A percentile compares a stretch with the other conserved stretches of the same genome.
These are phyloP conservation scores for Eudorina sp. DNA, from an alignment of 139 green algal genomes.

Conservation along the genomic window DNA sequence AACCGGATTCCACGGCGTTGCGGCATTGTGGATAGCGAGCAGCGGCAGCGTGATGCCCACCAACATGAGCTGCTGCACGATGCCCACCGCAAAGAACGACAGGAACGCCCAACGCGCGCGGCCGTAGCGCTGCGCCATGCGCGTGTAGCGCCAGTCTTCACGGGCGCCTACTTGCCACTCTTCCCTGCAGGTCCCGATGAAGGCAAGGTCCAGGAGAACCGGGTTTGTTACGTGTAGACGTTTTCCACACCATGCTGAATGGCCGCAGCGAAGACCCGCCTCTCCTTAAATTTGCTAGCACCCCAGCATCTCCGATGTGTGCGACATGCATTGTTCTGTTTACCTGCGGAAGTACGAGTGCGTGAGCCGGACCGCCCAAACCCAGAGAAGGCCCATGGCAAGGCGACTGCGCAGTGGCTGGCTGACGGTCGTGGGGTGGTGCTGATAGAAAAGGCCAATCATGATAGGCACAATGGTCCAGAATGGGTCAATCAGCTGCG, in stretches of 20 bases:
- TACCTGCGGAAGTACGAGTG: constrained; percentile 82
- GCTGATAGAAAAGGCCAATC: constrained; percentile 67
- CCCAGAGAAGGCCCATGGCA: constrained; percentile 54
- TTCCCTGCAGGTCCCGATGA: too few relatives aligned
- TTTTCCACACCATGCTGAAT: too few relatives aligned
- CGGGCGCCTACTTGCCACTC: constrained; percentile 72
- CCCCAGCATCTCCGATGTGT: too few relatives aligned
- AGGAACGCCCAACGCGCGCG: constrained; percentile 58
- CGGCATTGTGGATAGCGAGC: constrained; percentile 51
- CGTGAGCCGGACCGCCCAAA: constrained; percentile 74
- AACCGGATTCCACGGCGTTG: constrained; percentile 48
- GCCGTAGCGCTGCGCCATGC: constrained; percentile 59
- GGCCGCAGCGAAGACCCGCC: too few relatives aligned
- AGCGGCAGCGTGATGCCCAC: constrained; percentile 69
- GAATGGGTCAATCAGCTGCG: constrained; percentile 77
- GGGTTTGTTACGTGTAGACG: too few relatives aligned
- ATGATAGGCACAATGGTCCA: constrained; percentile 77
- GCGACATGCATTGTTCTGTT: too few relatives aligned
- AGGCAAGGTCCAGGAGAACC: too few relatives aligned
- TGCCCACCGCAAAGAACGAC: constrained; percentile 71
- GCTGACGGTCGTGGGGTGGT: constrained; percentile 54
- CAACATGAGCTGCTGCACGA: constrained; percentile 62
- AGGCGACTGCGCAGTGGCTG: constrained; percentile 27
- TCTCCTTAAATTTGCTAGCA: too few relatives aligned
- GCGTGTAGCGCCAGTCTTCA: constrained; percentile 82